Base-by-base conservation (phyloP, 352 stramenopile species). In the Phytopythium cucurbitacearum region DNA sequence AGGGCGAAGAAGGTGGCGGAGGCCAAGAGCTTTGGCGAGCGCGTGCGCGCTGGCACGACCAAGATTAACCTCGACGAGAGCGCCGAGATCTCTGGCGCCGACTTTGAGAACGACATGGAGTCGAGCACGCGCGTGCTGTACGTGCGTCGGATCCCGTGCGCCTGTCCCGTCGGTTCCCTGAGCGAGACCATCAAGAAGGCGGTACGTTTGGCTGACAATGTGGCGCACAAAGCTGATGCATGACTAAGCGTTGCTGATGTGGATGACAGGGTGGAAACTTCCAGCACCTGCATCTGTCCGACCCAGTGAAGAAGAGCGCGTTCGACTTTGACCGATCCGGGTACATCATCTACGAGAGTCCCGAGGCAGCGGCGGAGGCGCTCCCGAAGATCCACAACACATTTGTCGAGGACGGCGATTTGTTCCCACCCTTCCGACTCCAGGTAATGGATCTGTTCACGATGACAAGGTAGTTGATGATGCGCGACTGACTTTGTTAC, bases 371-470 rank as follows among this genome's bases (percentile, higher is more conserved):
- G 1, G 71, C 67, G 7, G 84, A 91, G 15, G 84, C 84, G 39
- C 74, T 94, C 35, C 69, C 81, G 6, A 91, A 91, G 73, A 86
- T 94, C 48, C 81, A 94, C 62, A 92, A 91, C 59, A 86, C 82
- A 46, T 91, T 94, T 45, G 78, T 94, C 28, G 71, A 94, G 60
- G 84, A 91, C 49, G 71, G 65, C 2, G 85, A 88, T 45, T 71
- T 80, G 21, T 87, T 89, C 53, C 67, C 78, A 7, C 84, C 84
- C 3, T 89, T 94, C 51, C 74, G 84, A 54, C 73, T 94, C 3
- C 84, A 94, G 59, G 71, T 78, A 12, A 15, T 38, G 8, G 28
- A 28, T 28, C 21, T 28, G 21, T 48, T 7, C 34, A 10, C 40
- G 21, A 34, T 33, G 59, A 13, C 36, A 15, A 15, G 32, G 34